A percentile compares a stretch with the other conserved stretches of the same genome.
These are phyloP conservation scores for Polytrichum formosum DNA, from an alignment of 225 moss, liverwort and hornwort genomes.

Conservation along the genomic window DNA sequence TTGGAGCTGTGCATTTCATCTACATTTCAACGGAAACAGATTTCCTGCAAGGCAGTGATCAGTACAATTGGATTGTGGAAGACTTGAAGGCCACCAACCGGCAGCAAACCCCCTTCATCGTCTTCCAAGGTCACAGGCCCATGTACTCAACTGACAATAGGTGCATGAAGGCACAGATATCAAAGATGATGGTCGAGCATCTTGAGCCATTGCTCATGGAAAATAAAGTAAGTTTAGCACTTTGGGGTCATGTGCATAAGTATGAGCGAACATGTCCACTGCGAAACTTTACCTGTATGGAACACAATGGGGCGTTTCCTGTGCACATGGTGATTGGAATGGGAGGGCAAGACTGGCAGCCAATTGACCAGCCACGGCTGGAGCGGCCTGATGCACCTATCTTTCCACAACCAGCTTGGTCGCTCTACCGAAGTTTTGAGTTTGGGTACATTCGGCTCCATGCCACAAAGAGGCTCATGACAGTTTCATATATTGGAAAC, in stretches of 20 bases:
- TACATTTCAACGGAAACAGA: slow-evolving; percentile 88
- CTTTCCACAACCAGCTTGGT: slow-evolving; percentile 80
- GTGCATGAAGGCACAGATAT: slow-evolving; percentile 15
- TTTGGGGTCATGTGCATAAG: slow-evolving; percentile 97
- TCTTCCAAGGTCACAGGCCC: slow-evolving; percentile 82
- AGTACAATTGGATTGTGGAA: slow-evolving; percentile 62
- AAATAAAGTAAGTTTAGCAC: slow-evolving; percentile 59
- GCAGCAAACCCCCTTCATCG: slow-evolving; percentile 71
- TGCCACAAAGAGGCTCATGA: slow-evolving; percentile 58
- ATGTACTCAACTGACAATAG: slow-evolving; percentile 75
- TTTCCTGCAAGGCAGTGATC: slow-evolving; percentile 64
- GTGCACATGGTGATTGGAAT: slow-evolving; percentile 93
- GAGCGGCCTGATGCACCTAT: slow-evolving; percentile 60
- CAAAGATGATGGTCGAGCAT: slow-evolving; percentile 49
- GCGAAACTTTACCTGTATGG: slow-evolving; percentile 53
- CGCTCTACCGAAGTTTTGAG: slow-evolving; percentile 63
- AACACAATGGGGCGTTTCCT: slow-evolving; percentile 31
- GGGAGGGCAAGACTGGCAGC: slow-evolving; percentile 96
- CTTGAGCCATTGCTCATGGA: slow-evolving; percentile 74
- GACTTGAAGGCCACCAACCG: slow-evolving; percentile 58
- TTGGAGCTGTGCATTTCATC: slow-evolving; percentile 86
- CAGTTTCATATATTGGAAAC: slow-evolving; percentile 67
- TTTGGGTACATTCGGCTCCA: slow-evolving; percentile 74
- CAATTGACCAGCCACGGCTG: slow-evolving; percentile 52
- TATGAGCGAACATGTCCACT: slow-evolving; percentile 89